Conservation (phyloP, 345 rosid genomes). For the Pistacia atlantica region DNA sequence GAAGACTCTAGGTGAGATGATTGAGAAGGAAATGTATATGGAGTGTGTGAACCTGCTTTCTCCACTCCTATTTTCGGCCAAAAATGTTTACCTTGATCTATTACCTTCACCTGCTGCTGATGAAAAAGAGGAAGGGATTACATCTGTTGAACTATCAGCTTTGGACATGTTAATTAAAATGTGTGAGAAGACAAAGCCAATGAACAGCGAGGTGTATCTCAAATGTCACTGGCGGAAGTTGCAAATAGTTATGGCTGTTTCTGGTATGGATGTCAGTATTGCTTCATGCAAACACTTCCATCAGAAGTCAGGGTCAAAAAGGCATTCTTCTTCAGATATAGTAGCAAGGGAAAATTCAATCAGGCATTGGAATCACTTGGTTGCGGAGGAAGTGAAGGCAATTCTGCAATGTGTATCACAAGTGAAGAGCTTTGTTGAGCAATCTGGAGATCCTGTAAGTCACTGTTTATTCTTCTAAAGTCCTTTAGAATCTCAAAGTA, state of each 20-base stretch:
- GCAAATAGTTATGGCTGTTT: conserved; percentile 60
- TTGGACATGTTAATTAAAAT: conserved; percentile 70
- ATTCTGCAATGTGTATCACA: conserved; percentile 60
- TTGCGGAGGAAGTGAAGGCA: conserved; percentile 81
- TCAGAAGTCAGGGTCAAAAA: conserved; percentile 33
- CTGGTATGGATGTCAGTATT: conserved; percentile 51
- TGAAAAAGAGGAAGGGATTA: conserved; percentile 40
- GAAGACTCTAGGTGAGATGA: conserved; percentile 66
- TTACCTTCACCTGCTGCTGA: conserved; percentile 41
- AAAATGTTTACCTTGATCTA: conserved; percentile 43
- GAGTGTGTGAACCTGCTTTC: conserved; percentile 74
- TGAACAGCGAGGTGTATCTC: conserved; percentile 61
- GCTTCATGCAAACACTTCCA: conserved; percentile 34
- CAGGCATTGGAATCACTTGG: conserved; percentile 56
- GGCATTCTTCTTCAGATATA: conserved; percentile 37
- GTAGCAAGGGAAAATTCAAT: conserved; percentile 42
- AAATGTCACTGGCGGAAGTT: conserved; percentile 82
- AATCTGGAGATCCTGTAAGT: conserved; percentile 67
- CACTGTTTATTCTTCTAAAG: conserved; percentile 14
- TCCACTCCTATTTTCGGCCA: conserved; percentile 70
- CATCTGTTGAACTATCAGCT: conserved; percentile 69
- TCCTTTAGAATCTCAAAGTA: conserved; percentile 11
- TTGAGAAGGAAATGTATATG: conserved; percentile 67
- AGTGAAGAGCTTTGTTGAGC: conserved; percentile 59
- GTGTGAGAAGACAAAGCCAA: conserved; percentile 64